Evolutionary conservation across 495 filamentous ascomycete species (phyloP), one percentile per base, ranked within the genome.

Genomic region (Neurospora sp.): DNA sequence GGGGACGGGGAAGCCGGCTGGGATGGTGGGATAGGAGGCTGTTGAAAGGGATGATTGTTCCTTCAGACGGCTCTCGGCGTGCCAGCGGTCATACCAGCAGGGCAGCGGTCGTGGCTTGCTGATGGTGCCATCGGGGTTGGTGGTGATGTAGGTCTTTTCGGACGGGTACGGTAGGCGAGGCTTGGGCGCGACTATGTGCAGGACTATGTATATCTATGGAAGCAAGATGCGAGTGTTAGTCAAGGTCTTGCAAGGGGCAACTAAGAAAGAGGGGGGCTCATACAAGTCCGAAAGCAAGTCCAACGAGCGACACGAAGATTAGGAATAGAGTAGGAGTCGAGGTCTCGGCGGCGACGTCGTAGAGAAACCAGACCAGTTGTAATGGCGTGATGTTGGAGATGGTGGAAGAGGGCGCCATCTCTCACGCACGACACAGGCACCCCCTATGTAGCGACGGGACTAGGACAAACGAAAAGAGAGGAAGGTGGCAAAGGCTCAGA

Each of bases 111-210:
- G 86, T 1, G 88, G 84, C 16, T 81, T 72, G 71, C 87, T 90
- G 65, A 86, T 84, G 3, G 80, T 82, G 73, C 94, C 92, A 75
- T 89, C 86, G 70, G 91, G 83, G 39, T 88, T 81, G 22, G 93
- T 90, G 37, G 92, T 94, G 40, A 88, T 87, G 84, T 93, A 98
- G n/a, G 85, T 89, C 81, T 94, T 94, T 82, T 99, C 96, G 69
- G 92, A 93, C n/a, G 84, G 83, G 31, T 89, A 84, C 3, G 93
- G 86, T 10, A 84, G 82, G 61, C 96, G 93, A 3, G 96, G 96
- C 37, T 89, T 87, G 35, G 94, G 94, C 14, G 95, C 94, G 79
- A 94, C 84, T 74, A 93, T 77, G 76, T 87, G 89, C 72, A 98
- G 85, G 69, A 87, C 79, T 71, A 90, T 74, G 81, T 94, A 96